Evolutionary conservation across 228 moss, liverwort and hornwort species (phyloP).

Genomic region (Sphagnum fallax): DNA sequence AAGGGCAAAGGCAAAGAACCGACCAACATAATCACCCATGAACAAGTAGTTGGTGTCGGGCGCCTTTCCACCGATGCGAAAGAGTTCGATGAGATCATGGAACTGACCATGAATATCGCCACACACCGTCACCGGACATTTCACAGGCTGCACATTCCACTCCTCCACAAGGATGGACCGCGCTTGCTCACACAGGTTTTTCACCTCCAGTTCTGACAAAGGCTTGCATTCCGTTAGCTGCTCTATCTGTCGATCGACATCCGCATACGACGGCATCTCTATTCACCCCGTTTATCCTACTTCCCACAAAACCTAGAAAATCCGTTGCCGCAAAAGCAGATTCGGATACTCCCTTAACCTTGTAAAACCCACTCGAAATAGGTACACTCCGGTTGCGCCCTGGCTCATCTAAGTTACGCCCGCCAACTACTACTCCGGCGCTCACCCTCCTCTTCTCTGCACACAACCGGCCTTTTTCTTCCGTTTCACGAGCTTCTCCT

Average conservation of each 20-base stretch:
- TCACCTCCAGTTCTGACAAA: constrained; percentile 45
- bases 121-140: constrained; percentile 47
- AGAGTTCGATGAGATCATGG: constrained; percentile 78
- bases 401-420: too few relatives aligned
- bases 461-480: too few relatives aligned
- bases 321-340: too few relatives aligned
- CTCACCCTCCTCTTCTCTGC: too few relatives aligned
- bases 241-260: constrained; percentile 69
- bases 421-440: too few relatives aligned
- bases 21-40: constrained; percentile 66
- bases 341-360: too few relatives aligned
- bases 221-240: constrained; percentile 59
- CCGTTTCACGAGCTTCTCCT: too few relatives aligned
- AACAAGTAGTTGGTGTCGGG: constrained; percentile 89
- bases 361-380: too few relatives aligned
- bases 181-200: constrained; percentile 52
- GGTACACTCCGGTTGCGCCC: too few relatives aligned
- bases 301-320: too few relatives aligned
- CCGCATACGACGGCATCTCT: constrained; percentile 78
- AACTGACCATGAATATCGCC: background rate
- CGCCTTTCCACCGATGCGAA: constrained; percentile 98
- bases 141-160: constrained; percentile 56
- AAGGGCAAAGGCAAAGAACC: too few relatives aligned
- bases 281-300: background rate
- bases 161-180: constrained; percentile 50